These are phyloP conservation scores for Stemphylium vesicarium DNA, from an alignment of 2,329 filamentous ascomycete species.

Conservation along the genomic window DNA sequence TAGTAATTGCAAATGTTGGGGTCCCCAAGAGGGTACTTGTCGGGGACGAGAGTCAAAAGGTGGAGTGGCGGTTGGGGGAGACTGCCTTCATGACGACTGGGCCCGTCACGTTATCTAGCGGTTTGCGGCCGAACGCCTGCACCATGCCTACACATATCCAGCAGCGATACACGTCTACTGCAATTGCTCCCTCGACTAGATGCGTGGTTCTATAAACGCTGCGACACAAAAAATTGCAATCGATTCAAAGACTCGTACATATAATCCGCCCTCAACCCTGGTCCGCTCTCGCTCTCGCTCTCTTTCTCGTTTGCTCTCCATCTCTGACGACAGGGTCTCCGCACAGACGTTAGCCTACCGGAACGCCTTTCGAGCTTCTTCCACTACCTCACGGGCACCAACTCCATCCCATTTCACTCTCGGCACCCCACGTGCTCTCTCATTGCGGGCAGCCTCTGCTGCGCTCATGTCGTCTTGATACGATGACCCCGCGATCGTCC, in stretches of 20 bases:
- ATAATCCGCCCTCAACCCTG: background rate
- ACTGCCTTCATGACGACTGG: conserved; percentile 5
- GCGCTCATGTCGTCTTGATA: conserved; percentile 47
- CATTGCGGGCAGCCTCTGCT: conserved; percentile 33
- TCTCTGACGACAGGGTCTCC: conserved; percentile 13
- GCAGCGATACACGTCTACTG: too few species aligned
- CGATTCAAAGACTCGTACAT: too few species aligned
- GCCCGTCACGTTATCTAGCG: background rate
- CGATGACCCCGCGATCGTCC: conserved; percentile 38
- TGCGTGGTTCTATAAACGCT: background rate
- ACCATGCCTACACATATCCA: too few species aligned
- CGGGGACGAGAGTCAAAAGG: conserved; percentile 11
- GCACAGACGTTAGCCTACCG: conserved; percentile 19
- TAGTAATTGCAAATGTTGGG: conserved; percentile 9
- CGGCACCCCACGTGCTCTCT: conserved; percentile 15
- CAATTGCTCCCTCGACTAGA: too few species aligned
- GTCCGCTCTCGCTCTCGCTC: background rate
- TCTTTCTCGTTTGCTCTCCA: background rate
- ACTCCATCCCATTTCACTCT: conserved; percentile 11
- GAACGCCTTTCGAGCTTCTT: conserved; percentile 23
- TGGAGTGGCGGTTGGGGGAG: conserved; percentile 12
- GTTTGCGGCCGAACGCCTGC: background rate
- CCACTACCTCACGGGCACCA: conserved; percentile 13
- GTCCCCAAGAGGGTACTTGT: conserved; percentile 22
- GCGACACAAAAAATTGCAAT: background rate